Evolutionary conservation across 2,329 filamentous ascomycete species (phyloP).

Genomic region (Myriangium duriaei): DNA sequence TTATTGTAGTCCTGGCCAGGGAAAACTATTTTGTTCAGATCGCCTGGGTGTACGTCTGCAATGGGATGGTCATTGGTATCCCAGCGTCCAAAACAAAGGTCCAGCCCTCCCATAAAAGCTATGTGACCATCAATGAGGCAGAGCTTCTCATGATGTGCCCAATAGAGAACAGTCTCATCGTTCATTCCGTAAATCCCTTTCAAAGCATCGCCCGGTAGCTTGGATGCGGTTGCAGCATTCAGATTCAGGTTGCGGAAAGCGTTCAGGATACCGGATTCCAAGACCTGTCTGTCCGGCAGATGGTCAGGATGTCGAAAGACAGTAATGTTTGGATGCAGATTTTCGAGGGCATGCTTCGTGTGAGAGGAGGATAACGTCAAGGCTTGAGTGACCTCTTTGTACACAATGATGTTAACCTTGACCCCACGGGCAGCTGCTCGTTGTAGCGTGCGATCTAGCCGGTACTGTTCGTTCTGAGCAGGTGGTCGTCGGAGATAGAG

Average conservation of each 20-base stretch:
- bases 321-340: slow-evolving; percentile 67
- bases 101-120: slow-evolving; percentile 85
- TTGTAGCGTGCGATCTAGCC: slow-evolving; percentile 70
- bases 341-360: slow-evolving; percentile 67
- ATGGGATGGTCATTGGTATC: slow-evolving; percentile 75
- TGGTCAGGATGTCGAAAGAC: slow-evolving; percentile 91
- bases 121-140: slow-evolving; percentile 66
- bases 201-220: slow-evolving; percentile 58
- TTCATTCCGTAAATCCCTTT: slow-evolving; percentile 66
- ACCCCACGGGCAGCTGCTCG: slow-evolving; percentile 76
- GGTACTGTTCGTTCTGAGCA: slow-evolving; percentile 67
- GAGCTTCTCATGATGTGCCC: slow-evolving; percentile 90
- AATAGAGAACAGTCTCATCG: slow-evolving; percentile 73
- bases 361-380: slow-evolving; percentile 62
- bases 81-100: slow-evolving; percentile 77
- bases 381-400: slow-evolving; percentile 79
- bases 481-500: slow-evolving; percentile 76
- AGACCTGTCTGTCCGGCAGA: slow-evolving; percentile 55
- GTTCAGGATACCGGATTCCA: slow-evolving; percentile 46
- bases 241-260: slow-evolving; percentile 45
- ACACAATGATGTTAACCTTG: slow-evolving; percentile 73
- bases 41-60: slow-evolving; percentile 66
- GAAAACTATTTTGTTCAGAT: slow-evolving; percentile 65
- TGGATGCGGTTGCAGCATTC: slow-evolving; percentile 43
- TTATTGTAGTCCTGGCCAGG: slow-evolving; percentile 93